Evolutionary conservation across 2,329 filamentous ascomycete species (phyloP), one percentile per base, ranked within the genome.

Genomic region (Incumbomyces lentus): DNA sequence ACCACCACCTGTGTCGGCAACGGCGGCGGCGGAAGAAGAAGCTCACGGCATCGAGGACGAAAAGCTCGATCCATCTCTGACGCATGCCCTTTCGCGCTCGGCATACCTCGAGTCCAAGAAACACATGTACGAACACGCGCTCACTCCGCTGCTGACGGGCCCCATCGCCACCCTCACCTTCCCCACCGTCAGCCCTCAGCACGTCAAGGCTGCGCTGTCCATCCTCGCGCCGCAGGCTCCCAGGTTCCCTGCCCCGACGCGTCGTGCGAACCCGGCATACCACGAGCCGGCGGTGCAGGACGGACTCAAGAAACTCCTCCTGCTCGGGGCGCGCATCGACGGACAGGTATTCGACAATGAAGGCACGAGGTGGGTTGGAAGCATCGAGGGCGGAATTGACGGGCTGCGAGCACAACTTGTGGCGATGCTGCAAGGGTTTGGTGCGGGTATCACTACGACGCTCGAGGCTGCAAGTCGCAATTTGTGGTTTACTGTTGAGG

Each of bases 401-500:
- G 86, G 86, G 1, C 70, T 98, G 58, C 78, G 88, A 52, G 84
- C 81, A 31, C 86, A 95, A 69, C 73, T 98, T 50, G 81, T 96
- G 44, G 70, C 71, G 52, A 77, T 94, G 68, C 73, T 98, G 63
- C 84, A 92, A 67, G 79, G 80, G 52, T 78, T 86, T 52, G 88
- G 89, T 34, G 76, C 86, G 47, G 80, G 82, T 49, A 66, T 98
- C 46, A 85, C 88, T 18, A 80, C 69, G 53, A 76, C 81, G n/a
- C 69, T 98, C 57, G 87, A 95, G 64, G 81, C 84, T 46, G 79
- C 85, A 40, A 75, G 82, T 50, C 86, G 82, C 73, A 89, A 78
- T 61, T 62, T 98, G 57, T 96, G 90, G 74, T 74, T 95, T 52
- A 86, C 90, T 11, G 70, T 98, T 59, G 90, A 96, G 72, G 79